Evolutionary conservation across 1,139 yeast species (phyloP), one percentile per base, ranked within the genome.

Genomic region (Meyerozyma smithsonii): DNA sequence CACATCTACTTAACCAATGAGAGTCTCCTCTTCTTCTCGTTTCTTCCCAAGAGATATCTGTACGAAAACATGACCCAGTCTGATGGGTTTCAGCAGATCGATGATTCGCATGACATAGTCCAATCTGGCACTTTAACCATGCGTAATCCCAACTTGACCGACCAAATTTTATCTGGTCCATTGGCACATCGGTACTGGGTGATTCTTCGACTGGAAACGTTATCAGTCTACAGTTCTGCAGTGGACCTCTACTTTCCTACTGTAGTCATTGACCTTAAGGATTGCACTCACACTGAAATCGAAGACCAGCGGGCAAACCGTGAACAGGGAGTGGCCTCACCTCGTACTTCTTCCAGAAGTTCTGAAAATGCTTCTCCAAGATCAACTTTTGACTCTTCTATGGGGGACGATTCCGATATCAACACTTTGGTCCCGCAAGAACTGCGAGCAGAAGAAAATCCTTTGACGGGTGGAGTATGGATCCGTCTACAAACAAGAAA

Each of bases 161-260:
- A 70, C 40, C 46, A 69, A 1, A 52, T 61, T n/a, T 59, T 70
- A 37, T 53, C 61, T 5, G 52, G 70, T 1, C 64, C 65, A 1
- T 45, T 65, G 6, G 66, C 73, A 8, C 59, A 55, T 44, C 58
- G 41, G 24, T 83, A 74, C 55, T 92, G 97, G 96, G 88, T 89
- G 11, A 75, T 88, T 2, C 64, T 90, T 43, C 69, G 85, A 46
- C 79, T 81, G 33, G 82, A 82, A 40, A 76, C 90, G 0, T 67
- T 90, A 17, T 72, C 87, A 3, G 72, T 87, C 37, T 89, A 84
- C 57, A 64, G 77, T 8, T 78, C 79, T 5, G 76, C 96, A 1
- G 81, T 88, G 0, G 95, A 88, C 41, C 64, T 84, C 17, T 89
- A 89, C 59, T 89, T 89, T 62, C 97, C 97, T 0, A 67, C 71